A percentile compares a stretch with the other conserved stretches of the same genome.
Conservation (phyloP, 257 asterid genomes). For the Lithospermum erythrorhizon region DNA sequence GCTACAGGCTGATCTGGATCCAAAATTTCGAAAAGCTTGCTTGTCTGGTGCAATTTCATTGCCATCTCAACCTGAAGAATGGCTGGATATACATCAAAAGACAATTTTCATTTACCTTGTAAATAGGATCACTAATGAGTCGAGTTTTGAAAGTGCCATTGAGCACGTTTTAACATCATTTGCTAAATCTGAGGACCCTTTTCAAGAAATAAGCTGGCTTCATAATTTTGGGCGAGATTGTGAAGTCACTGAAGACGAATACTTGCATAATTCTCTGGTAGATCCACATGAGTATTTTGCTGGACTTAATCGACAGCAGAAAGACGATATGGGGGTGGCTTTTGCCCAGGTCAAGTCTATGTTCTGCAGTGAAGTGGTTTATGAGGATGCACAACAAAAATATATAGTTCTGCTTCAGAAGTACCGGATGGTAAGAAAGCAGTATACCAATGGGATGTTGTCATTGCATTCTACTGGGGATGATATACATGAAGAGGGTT, state of each 20-base stretch:
- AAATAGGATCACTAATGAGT: conserved; percentile 24
- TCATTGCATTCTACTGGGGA: conserved; percentile 26
- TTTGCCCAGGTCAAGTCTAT: conserved; percentile 29
- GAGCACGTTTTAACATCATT: conserved; percentile 32
- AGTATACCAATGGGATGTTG: conserved; percentile 57
- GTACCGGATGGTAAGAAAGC: conserved; percentile 56
- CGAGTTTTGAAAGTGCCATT: conserved; percentile 30
- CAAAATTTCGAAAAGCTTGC: conserved; percentile 58
- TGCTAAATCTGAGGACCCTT: conserved; percentile 39
- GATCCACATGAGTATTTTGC: conserved; percentile 19
- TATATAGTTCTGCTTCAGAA: conserved; percentile 43
- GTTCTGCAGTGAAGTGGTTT: conserved; percentile 44
- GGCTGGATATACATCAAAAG: conserved; percentile 35
- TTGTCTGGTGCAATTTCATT: conserved; percentile 50
- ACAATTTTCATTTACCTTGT: conserved; percentile 33
- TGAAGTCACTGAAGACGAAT: conserved; percentile 18
- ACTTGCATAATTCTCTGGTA: conserved; percentile 12
- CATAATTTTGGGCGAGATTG: conserved; percentile 26
- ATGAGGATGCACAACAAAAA: conserved; percentile 29
- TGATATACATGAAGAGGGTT: neutral
- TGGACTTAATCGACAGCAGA: conserved; percentile 16
- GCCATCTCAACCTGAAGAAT: conserved; percentile 18
- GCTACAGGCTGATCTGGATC: conserved; percentile 43
- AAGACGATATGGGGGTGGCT: conserved; percentile 31
- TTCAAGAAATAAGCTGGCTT: conserved; percentile 52